Evolutionary conservation across 164 flowering plant species (phyloP).

Genomic region (Macadamia integrifolia): DNA sequence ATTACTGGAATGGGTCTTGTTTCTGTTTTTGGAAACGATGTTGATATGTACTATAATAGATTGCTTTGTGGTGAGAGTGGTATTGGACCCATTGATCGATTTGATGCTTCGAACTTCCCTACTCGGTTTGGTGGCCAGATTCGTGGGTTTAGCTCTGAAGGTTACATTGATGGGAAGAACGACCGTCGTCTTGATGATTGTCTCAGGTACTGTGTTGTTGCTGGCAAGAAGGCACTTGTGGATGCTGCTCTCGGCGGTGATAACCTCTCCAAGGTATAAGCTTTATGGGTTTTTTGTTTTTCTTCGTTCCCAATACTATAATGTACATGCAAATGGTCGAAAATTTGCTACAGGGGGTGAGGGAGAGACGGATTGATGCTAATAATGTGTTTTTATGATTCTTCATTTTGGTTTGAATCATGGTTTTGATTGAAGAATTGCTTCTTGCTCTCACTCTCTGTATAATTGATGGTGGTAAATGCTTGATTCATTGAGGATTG

Average conservation of each 20-base stretch:
- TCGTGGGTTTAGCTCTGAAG: no score
- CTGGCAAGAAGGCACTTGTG: constrained; percentile 53
- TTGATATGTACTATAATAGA: constrained; percentile 58
- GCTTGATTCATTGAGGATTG: no score
- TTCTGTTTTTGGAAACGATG: constrained; percentile 28
- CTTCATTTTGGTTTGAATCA: no score
- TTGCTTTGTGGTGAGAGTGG: constrained; percentile 79
- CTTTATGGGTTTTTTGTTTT: neutral
- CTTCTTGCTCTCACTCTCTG: no score
- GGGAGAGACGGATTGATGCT: no score
- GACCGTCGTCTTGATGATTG: constrained; percentile 85
- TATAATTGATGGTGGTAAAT: no score
- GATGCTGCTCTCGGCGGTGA: constrained; percentile 64
- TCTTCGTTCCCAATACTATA: no score
- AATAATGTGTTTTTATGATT: no score
- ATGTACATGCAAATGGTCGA: no score
- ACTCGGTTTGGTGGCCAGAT: constrained; percentile 16
- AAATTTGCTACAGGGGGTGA: no score
- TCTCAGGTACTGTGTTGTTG: constrained; percentile 39
- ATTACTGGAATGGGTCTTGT: no score
- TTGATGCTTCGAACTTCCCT: constrained; percentile 12
- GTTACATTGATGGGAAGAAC: constrained; percentile 28
- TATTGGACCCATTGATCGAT: neutral
- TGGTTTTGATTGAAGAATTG: no score
- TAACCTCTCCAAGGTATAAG: constrained; percentile 43